A percentile compares a stretch with the other conserved stretches of the same genome.
Evolutionary conservation across 2,329 filamentous ascomycete species (phyloP).

Genomic region (Calonectria pseudoreteaudii): DNA sequence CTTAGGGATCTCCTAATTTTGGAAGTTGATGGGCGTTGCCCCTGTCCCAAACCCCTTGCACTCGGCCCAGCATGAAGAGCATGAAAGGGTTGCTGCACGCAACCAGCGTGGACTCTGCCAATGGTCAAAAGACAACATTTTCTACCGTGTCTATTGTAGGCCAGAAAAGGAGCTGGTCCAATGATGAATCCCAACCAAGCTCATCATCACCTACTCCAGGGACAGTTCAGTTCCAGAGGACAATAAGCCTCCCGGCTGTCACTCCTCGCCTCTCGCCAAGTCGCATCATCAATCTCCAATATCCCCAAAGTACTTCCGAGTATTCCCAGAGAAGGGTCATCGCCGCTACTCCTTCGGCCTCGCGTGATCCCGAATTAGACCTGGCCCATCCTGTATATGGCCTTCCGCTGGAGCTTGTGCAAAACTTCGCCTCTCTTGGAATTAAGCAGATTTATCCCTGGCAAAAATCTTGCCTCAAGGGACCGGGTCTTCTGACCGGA

Average conservation of each 20-base stretch:
- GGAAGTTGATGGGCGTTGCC: neutral
- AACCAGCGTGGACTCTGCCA: constrained; percentile 63
- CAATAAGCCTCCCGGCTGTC: constrained; percentile 47
- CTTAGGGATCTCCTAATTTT: neutral
- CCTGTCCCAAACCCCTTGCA: neutral
- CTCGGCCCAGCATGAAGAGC: constrained; percentile 49
- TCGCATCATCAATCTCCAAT: constrained; percentile 55
- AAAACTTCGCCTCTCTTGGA: constrained; percentile 75
- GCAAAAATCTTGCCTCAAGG: constrained; percentile 80
- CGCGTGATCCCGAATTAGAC: constrained; percentile 66
- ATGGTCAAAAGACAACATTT: constrained; percentile 51
- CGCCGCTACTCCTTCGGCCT: constrained; percentile 65
- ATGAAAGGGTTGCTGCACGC: constrained; percentile 60
- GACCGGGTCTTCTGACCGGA: constrained; percentile 73
- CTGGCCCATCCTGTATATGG: constrained; percentile 73
- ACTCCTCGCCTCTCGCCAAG: constrained; percentile 54
- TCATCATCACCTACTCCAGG: constrained; percentile 10
- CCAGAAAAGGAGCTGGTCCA: constrained; percentile 58
- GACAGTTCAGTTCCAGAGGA: constrained; percentile 49
- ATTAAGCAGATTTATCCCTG: constrained; percentile 82
- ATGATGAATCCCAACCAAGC: constrained; percentile 27
- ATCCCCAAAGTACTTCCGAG: constrained; percentile 54
- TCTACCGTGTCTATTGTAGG: constrained; percentile 58
- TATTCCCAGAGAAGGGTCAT: constrained; percentile 68
- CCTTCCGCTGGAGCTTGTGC: constrained; percentile 69